Percentiles rank a stretch among this genome's conserved stretches.
Conservation (phyloP, 2,329 filamentous ascomycete species). For the Sporothrix dimorphospora region DNA sequence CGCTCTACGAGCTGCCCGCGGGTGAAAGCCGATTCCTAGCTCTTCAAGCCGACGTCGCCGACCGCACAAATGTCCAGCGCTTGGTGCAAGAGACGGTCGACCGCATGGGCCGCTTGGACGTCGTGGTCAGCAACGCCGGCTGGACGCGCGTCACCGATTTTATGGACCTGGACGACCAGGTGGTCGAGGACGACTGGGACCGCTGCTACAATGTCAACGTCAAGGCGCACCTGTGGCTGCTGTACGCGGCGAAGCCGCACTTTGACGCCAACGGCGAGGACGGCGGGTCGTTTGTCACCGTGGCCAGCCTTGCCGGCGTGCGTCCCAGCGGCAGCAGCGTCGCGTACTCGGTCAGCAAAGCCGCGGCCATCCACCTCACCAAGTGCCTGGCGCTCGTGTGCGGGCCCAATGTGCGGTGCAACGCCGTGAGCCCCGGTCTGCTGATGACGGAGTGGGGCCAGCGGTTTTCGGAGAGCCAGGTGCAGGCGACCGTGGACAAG, state of each 20-base stretch:
- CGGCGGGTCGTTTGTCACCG: conserved; percentile 62
- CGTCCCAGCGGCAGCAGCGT: conserved; percentile 64
- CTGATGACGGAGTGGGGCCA: conserved; percentile 44
- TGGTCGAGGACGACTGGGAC: conserved; percentile 62
- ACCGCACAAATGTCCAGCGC: conserved; percentile 58
- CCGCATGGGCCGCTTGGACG: conserved; percentile 69
- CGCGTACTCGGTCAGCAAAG: conserved; percentile 75
- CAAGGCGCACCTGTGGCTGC: conserved; percentile 62
- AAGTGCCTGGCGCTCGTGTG: conserved; percentile 58
- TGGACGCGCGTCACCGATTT: conserved; percentile 55
- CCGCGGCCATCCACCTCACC: conserved; percentile 65
- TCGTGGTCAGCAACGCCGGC: conserved; percentile 74
- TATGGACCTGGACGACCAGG: conserved; percentile 54
- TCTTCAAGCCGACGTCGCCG: conserved; percentile 69
- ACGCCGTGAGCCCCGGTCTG: conserved; percentile 59
- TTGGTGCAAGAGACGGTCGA: conserved; percentile 63
- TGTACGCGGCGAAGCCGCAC: conserved; percentile 56
- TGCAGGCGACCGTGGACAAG: not conserved
- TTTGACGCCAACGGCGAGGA: conserved; percentile 57
- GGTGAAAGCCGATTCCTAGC: too few species aligned
- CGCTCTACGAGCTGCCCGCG: conserved; percentile 46
- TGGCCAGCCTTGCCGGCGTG: conserved; percentile 66
- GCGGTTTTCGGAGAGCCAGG: not conserved
- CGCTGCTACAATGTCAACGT: conserved; percentile 63
- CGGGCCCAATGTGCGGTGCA: conserved; percentile 59